Conservation (phyloP, 129 eudicot species). For the Mikania micrantha region DNA sequence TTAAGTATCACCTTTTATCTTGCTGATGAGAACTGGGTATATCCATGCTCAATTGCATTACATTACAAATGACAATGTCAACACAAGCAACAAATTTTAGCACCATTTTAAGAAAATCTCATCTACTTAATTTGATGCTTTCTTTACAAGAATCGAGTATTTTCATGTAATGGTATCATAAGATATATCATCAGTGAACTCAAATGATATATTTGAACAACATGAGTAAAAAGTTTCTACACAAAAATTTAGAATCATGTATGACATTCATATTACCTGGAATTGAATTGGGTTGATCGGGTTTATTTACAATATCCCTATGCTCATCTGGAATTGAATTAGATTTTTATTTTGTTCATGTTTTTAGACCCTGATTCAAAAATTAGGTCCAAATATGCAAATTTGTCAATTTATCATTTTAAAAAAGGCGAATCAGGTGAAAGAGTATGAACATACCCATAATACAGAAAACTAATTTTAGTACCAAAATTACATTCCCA, state of each 20-base stretch:
- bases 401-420: no score
- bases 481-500: no score
- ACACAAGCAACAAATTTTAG: slow-evolving; percentile 5
- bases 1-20: slow-evolving; percentile 35
- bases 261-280: no score
- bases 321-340: no score
- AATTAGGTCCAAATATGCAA: no score
- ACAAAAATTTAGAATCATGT: background rate
- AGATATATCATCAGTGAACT: background rate
- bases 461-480: no score
- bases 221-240: background rate
- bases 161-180: background rate
- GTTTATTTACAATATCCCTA: no score
- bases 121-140: background rate
- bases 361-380: no score
- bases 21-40: slow-evolving; percentile 23
- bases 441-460: no score
- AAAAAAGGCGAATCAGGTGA: no score
- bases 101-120: background rate
- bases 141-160: background rate
- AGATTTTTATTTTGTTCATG: no score
- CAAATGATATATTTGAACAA: background rate
- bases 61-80: slow-evolving; percentile 61
- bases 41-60: slow-evolving; percentile 40
- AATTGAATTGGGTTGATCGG: no score